phyloP scores from a whole-genome alignment of 495 filamentous ascomycete genomes.

The Aspergillus heteromorphus region DNA sequence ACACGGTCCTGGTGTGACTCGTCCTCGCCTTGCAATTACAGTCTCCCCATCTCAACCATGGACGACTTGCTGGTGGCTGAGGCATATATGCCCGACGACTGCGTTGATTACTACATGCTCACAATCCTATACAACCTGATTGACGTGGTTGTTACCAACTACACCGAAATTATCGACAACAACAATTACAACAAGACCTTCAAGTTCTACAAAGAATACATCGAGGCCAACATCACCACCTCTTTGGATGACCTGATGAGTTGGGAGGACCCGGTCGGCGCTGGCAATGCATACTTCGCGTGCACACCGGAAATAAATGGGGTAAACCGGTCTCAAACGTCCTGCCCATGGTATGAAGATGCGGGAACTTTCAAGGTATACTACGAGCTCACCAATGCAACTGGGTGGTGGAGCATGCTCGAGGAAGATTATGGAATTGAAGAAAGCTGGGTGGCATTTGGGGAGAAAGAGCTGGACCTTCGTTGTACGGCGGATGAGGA shows the following conservation, averaged over 20 bases:
- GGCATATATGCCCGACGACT: neutral
- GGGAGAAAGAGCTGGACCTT: neutral
- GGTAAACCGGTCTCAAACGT: neutral
- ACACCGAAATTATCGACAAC: neutral
- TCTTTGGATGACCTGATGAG: neutral
- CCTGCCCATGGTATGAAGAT: neutral
- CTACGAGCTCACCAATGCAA: neutral
- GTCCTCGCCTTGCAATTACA: neutral
- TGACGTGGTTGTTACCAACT: neutral
- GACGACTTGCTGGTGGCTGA: neutral
- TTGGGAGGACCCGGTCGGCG: neutral
- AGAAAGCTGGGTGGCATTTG: neutral
- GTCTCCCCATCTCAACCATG: neutral
- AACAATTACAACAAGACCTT: neutral
- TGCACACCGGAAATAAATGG: neutral
- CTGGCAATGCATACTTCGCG: neutral
- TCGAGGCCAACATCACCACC: neutral
- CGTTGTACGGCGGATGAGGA: neutral
- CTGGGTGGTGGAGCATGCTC: neutral
- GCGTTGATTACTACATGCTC: neutral
- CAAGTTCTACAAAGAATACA: neutral
- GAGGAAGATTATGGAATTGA: neutral
- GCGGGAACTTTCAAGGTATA: neutral
- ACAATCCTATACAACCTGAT: neutral
- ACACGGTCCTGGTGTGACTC: neutral